Base-by-base conservation (phyloP, 495 filamentous ascomycete species). In the Penicillium lagena region DNA sequence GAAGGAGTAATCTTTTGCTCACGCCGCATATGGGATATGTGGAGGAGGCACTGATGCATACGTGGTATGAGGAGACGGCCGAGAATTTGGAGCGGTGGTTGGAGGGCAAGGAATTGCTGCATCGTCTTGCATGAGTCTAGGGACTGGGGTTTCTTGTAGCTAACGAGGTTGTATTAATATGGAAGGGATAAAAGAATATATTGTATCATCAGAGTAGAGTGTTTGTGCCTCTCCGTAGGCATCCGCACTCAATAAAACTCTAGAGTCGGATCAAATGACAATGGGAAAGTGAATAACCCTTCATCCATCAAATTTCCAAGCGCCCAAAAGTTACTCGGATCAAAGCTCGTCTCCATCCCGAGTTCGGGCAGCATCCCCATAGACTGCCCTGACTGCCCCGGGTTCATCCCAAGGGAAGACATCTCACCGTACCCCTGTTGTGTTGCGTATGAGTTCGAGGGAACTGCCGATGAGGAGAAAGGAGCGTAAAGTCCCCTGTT, bases 11-110 rank as follows among this genome's bases (percentile, higher is more conserved):
- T 13, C 78, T 86, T 2, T 49, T 86, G 28, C 43, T 85, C 46
- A 82, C 76, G 9, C 83, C 83, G 33, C 83, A 86, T 63, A 84
- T 82, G 75, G 83, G 82, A 1, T 87, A 86, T 59, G 81, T 81
- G 0, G 77, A 83, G 37, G 67, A 72, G 36, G 68, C 64, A 2
- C 71, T 59, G 9, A 68, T 86, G 41, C 55, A 62, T 36, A 67
- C 47, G n/a, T 82, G 77, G 78, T 83, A 85, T 62, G 69, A 78
- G 39, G 71, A 80, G 52, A 73, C 78, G 45, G 75, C 76, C 4
- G 77, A 81, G 55, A 82, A 79, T 56, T 54, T 83, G 17, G 60
- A 73, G 64, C 62, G 67, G 13, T 85, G 77, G 76, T 50, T 73
- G 38, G 67, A 68, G 36, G 79, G 80, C 1, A 70, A 81, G 57